A percentile compares a stretch with the other conserved stretches of the same genome.
Conservation (phyloP, 179 eudicot species). For the Drosera spatulata region DNA sequence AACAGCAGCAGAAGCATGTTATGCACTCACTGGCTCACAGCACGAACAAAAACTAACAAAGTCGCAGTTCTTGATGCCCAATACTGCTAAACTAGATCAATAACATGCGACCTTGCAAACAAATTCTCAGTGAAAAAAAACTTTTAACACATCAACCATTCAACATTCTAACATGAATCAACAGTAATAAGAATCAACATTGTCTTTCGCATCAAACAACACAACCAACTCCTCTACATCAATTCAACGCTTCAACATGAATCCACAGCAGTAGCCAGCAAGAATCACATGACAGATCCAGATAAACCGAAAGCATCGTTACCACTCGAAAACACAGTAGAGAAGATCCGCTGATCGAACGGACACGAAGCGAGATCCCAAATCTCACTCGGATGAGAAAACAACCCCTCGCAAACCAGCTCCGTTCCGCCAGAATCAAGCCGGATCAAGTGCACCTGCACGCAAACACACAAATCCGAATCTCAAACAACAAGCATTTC, state of each 20-base stretch:
- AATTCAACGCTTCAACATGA: too few relatives aligned
- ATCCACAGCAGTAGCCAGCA: too few relatives aligned
- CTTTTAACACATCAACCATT: too few relatives aligned
- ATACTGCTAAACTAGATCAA: too few relatives aligned
- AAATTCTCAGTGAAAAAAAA: too few relatives aligned
- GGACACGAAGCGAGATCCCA: constrained; percentile 98
- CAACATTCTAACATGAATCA: not conserved
- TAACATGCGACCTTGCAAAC: too few relatives aligned
- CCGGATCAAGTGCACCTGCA: constrained; percentile 86
- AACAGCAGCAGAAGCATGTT: too few relatives aligned
- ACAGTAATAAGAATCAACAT: not conserved
- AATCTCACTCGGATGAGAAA: constrained; percentile 92
- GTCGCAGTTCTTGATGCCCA: too few relatives aligned
- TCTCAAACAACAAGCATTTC: not conserved
- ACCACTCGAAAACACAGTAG: constrained; percentile 85
- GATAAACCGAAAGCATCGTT: constrained; percentile 1
- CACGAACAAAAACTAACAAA: too few relatives aligned
- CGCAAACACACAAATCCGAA: constrained; percentile 1
- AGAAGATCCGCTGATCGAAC: constrained; percentile 87
- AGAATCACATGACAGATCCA: too few relatives aligned
- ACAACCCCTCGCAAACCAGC: constrained; percentile 88
- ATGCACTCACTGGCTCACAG: too few relatives aligned
- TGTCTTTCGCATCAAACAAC: not conserved
- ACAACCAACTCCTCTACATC: not conserved
- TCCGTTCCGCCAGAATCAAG: constrained; percentile 77